phyloP scores from a whole-genome alignment of 108 stramenopile genomes.

The Cyclotella cryptica region DNA sequence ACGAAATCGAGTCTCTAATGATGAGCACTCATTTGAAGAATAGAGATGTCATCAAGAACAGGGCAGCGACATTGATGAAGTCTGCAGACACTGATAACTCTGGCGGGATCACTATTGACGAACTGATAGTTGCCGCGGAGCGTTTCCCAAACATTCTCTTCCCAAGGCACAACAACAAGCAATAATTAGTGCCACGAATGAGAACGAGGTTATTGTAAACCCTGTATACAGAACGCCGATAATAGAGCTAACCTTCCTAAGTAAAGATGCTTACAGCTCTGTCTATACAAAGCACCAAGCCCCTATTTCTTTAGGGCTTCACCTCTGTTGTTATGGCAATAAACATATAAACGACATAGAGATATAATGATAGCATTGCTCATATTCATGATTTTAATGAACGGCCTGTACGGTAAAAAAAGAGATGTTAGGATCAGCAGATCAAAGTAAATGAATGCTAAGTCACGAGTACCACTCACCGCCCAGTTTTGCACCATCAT shows the following conservation, averaged over 20 bases:
- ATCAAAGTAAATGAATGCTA: background rate
- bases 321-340: background rate
- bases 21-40: constrained; percentile 67
- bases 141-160: constrained; percentile 83
- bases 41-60: constrained; percentile 54
- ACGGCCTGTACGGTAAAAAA: background rate
- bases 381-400: constrained; percentile 2
- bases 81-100: constrained; percentile 69
- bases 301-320: background rate
- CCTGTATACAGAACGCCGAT: background rate
- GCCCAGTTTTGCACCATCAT: constrained; percentile 95
- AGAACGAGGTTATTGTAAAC: background rate
- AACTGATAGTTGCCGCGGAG: constrained; percentile 63
- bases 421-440: background rate
- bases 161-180: constrained; percentile 26
- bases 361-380: background rate
- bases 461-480: constrained; percentile 3
- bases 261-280: background rate
- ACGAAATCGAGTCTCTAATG: constrained; percentile 66
- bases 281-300: background rate
- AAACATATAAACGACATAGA: background rate
- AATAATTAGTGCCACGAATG: background rate
- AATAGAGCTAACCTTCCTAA: constrained; percentile 9
- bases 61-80: constrained; percentile 73
- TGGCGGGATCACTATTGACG: constrained; percentile 64